A percentile compares a stretch with the other conserved stretches of the same genome.
phyloP scores from a whole-genome alignment of 2,329 filamentous ascomycete genomes.

The Emmonsiellopsis sp. region DNA sequence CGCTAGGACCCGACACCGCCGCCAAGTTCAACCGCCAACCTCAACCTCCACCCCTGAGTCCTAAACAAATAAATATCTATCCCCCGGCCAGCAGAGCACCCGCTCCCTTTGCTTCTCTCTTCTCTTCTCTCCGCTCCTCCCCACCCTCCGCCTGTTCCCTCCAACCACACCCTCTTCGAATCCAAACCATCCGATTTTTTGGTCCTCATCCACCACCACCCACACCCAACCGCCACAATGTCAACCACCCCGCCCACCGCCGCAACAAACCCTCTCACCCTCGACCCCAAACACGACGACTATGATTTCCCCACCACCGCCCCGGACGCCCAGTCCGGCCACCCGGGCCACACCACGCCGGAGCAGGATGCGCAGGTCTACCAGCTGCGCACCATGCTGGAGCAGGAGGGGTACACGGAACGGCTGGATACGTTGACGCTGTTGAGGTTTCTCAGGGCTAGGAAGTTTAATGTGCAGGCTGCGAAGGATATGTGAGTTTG shows the following conservation, averaged over 20 bases:
- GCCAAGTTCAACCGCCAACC: no score
- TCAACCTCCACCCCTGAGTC: no score
- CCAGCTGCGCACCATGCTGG: conserved; percentile 77
- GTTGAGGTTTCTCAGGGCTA: conserved; percentile 83
- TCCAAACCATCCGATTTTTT: neutral
- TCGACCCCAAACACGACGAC: conserved; percentile 89
- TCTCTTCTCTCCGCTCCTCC: neutral
- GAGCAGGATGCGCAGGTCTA: conserved; percentile 83
- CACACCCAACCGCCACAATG: neutral
- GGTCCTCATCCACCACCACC: neutral
- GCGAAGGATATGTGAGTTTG: conserved; percentile 75
- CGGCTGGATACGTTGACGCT: conserved; percentile 87
- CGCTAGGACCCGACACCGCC: no score
- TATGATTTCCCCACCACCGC: conserved; percentile 85
- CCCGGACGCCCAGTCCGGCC: conserved; percentile 60
- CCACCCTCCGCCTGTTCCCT: neutral
- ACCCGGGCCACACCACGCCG: conserved; percentile 77
- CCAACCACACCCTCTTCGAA: neutral
- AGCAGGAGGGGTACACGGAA: conserved; percentile 71
- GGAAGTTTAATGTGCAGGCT: conserved; percentile 83
- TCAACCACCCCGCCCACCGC: conserved; percentile 4
- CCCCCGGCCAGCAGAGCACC: no score
- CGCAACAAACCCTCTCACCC: conserved; percentile 33
- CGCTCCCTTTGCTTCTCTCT: neutral
- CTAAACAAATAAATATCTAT: no score